These are phyloP conservation scores for Hortiboletus flavorubellus DNA, from an alignment of 768 basidiomycete genomes.

Conservation along the genomic window DNA sequence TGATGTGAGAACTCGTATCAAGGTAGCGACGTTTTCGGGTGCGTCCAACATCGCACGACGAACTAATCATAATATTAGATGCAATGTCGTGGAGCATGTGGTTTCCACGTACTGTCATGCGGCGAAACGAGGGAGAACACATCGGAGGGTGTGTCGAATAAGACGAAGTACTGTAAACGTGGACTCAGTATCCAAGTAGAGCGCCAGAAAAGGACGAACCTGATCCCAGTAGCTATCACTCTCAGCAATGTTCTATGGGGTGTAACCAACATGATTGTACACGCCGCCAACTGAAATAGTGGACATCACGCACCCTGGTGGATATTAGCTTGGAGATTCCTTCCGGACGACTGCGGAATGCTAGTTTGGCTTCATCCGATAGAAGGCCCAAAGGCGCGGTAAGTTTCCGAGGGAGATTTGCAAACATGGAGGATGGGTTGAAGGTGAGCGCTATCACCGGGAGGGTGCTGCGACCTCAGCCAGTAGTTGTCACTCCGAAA, in stretches of 20 bases:
- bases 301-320: slow-evolving; percentile 54
- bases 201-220: slow-evolving; percentile 39
- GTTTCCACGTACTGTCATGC: slow-evolving; percentile 64
- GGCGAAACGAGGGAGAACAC: slow-evolving; percentile 87
- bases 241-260: slow-evolving; percentile 62
- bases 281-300: neutral
- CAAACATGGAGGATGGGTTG: slow-evolving; percentile 45
- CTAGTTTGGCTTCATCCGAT: slow-evolving; percentile 85
- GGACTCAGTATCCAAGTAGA: neutral
- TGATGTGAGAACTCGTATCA: slow-evolving; percentile 66
- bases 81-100: neutral
- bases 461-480: too few relatives aligned
- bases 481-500: too few relatives aligned
- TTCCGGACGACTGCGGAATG: slow-evolving; percentile 77
- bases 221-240: slow-evolving; percentile 90
- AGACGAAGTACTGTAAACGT: slow-evolving; percentile 60
- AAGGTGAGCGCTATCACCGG: neutral
- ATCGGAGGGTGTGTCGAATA: slow-evolving; percentile 89
- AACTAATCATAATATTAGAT: slow-evolving; percentile 44
- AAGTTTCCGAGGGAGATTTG: slow-evolving; percentile 69
- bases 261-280: slow-evolving; percentile 1
- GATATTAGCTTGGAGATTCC: slow-evolving; percentile 76
- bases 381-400: slow-evolving; percentile 74
- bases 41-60: slow-evolving; percentile 77
- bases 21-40: slow-evolving; percentile 83